Conservation (phyloP, 2,329 filamentous ascomycete genomes). For the Colletotrichum sp. region DNA sequence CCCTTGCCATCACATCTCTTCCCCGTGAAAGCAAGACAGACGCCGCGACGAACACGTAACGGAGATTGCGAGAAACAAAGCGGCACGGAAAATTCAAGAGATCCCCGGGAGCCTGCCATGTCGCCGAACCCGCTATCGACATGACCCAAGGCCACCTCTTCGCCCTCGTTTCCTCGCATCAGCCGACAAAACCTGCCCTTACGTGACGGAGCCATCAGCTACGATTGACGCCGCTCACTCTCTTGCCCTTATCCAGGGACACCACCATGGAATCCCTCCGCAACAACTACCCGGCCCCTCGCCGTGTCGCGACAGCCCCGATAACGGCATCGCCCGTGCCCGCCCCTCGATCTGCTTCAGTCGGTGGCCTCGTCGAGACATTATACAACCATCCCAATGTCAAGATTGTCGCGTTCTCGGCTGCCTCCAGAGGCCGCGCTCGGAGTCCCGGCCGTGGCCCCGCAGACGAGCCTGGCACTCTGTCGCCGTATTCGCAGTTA, state of each 20-base stretch:
- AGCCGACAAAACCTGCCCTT: not conserved
- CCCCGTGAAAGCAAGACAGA: not conserved
- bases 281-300: conserved; percentile 32
- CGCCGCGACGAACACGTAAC: conserved; percentile 12
- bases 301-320: conserved; percentile 45
- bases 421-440: conserved; percentile 34
- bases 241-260: not conserved
- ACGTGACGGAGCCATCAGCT: conserved; percentile 1
- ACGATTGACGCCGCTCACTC: not conserved
- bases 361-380: conserved; percentile 62
- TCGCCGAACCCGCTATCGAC: not conserved
- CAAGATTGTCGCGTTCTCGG: conserved; percentile 67
- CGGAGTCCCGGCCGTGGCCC: conserved; percentile 37
- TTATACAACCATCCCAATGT: conserved; percentile 77
- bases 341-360: conserved; percentile 25
- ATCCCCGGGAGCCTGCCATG: conserved; percentile 7
- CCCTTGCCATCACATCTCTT: not conserved
- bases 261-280: conserved; percentile 21
- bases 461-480: conserved; percentile 60
- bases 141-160: conserved; percentile 8
- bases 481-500: conserved; percentile 76
- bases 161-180: not conserved
- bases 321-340: conserved; percentile 27
- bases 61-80: not conserved
- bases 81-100: not conserved